Evolutionary conservation across 169 alveolate genomes (phyloP).

Genomic region (Plasmodium relictum): DNA sequence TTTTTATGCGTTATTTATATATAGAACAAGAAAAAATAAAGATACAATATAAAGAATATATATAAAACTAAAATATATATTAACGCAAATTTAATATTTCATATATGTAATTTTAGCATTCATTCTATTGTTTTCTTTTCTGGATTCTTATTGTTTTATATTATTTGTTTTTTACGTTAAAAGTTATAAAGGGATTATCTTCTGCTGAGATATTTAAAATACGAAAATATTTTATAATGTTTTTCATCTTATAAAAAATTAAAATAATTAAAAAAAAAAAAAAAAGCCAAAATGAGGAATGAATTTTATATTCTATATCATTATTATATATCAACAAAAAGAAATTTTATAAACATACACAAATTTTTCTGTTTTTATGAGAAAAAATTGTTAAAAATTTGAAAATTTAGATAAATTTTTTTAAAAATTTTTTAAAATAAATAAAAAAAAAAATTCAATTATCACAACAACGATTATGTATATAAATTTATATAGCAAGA

Average conservation of each 20-base stretch:
- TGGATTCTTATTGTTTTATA: background rate
- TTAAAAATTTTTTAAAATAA: too few relatives aligned
- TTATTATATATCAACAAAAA: slow-evolving; percentile 13
- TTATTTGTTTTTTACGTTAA: slow-evolving; percentile 33
- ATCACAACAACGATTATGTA: too few relatives aligned
- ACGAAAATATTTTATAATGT: slow-evolving; percentile 39
- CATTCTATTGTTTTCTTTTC: too few relatives aligned
- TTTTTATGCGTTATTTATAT: too few relatives aligned
- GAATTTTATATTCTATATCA: background rate
- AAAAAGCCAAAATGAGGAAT: background rate
- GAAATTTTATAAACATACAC: background rate
- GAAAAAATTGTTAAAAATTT: background rate
- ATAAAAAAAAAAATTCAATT: too few relatives aligned
- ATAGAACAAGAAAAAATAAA: background rate
- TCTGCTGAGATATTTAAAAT: slow-evolving; percentile 34
- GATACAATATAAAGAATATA: background rate
- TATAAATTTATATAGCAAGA: too few relatives aligned
- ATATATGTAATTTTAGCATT: background rate
- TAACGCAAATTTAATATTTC: background rate
- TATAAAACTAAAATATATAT: background rate
- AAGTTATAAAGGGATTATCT: slow-evolving; percentile 48
- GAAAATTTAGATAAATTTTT: too few relatives aligned
- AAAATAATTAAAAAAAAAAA: slow-evolving; percentile 4
- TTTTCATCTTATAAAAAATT: slow-evolving; percentile 30
- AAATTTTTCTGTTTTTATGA: background rate